Percentiles rank a stretch among this genome's conserved stretches.
Evolutionary conservation across 352 stramenopile genomes (phyloP).

Genomic region (Elongisporangium undulatum): DNA sequence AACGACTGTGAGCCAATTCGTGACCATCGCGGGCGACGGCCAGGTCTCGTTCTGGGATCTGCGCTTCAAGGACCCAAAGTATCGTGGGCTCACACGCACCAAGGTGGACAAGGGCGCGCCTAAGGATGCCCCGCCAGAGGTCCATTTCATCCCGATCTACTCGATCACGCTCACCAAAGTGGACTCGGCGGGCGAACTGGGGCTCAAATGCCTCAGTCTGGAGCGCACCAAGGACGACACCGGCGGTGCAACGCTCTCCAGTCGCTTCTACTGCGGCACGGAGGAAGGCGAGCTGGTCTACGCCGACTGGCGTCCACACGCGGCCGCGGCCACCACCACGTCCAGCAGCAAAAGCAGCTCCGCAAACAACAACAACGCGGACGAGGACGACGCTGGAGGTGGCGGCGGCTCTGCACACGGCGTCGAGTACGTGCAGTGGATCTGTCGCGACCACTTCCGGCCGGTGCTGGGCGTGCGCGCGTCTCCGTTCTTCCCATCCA

Average conservation of each 20-base stretch:
- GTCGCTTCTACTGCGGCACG: slow-evolving; percentile 76
- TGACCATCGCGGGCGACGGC: slow-evolving; percentile 89
- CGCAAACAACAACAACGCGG: slow-evolving; percentile 2
- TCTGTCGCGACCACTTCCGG: slow-evolving; percentile 85
- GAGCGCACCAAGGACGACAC: slow-evolving; percentile 58
- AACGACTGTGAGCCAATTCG: slow-evolving; percentile 82
- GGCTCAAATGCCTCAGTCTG: slow-evolving; percentile 62
- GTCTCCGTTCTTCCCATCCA: slow-evolving; percentile 90
- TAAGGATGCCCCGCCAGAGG: slow-evolving; percentile 60
- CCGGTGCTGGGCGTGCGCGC: slow-evolving; percentile 70
- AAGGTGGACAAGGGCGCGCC: slow-evolving; percentile 54
- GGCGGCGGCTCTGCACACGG: slow-evolving; percentile 37
- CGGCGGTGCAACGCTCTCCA: slow-evolving; percentile 26
- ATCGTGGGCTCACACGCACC: slow-evolving; percentile 52
- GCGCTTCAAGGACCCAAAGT: slow-evolving; percentile 86
- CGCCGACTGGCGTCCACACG: slow-evolving; percentile 83
- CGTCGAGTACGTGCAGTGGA: slow-evolving; percentile 91
- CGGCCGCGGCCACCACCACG: slow-evolving; percentile 11
- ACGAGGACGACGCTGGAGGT: slow-evolving; percentile 27
- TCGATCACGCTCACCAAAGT: slow-evolving; percentile 74
- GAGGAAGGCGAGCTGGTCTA: slow-evolving; percentile 91
- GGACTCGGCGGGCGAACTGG: slow-evolving; percentile 61
- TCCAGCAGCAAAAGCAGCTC: slow-evolving; percentile 11
- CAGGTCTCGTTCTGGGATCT: slow-evolving; percentile 92
- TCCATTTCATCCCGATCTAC: slow-evolving; percentile 84